Base-by-base conservation (phyloP, 164 flowering plant genomes). In the Annona squamosa region DNA sequence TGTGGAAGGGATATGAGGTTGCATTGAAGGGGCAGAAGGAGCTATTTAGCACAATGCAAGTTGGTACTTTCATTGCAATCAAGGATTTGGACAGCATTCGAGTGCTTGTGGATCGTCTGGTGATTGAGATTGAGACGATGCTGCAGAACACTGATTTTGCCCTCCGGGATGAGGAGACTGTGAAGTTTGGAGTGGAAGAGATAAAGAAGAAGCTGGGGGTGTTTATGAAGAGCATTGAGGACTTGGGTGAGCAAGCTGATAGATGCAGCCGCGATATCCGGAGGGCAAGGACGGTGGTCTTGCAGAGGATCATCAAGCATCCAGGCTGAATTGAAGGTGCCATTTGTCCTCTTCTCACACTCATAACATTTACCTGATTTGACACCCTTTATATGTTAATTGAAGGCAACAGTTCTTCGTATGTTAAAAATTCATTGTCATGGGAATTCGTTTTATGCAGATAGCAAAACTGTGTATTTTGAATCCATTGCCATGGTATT, bases 1-100 rank as follows among this genome's bases (percentile, higher is more conserved):
- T 92, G 1, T 94, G 93, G 97, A 87, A 81, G 65, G 72, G 80
- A 45, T 91, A 84, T 65, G 90, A 89, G 81, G 83, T 72, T 57
- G 90, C 82, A 4, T 1, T 91, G 65, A 87, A 77, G 74, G 89
- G 87, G 46, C 87, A 88, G 78, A 82, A 79, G 78, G 96, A 88
- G 73, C 67, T 94, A 3, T 73, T 94, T 17, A 74, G 72, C 67
- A 71, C 88, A 37, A 89, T 94, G 91, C 83, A 85, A 47, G 78
- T 81, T 5, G 90, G 92, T 6, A 85, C 89, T 44, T 80, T 65
- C 48, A 43, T 94, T 57, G 78, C 87, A 63, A 81, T 94, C 63
- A 83, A 80, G 81, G 97, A 94, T 78, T 79, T 94, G 86, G 93
- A 88, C 37, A 79, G 74, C 68, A 91, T 94, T 41, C 79, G 89